Percentiles rank a stretch among this genome's conserved stretches.
phyloP scores from a whole-genome alignment of 2,329 filamentous ascomycete species.

The Penicillium vulpinum region DNA sequence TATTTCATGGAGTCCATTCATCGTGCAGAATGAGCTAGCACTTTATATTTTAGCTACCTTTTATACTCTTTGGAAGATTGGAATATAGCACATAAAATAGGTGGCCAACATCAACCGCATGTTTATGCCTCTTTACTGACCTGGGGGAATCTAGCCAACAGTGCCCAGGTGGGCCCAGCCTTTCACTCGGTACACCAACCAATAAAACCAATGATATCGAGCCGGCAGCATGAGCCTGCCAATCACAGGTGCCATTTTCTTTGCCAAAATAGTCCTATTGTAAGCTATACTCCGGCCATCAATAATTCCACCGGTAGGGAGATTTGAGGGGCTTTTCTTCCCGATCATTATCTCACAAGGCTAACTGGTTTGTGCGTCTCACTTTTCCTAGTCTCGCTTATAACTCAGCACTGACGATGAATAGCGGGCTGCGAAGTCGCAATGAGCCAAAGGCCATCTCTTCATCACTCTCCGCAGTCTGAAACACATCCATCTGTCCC shows the following conservation, averaged over 20 bases:
- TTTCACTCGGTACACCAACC: not conserved
- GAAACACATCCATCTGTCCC: not conserved
- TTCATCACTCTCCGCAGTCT: not conserved
- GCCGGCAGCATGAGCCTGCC: not conserved
- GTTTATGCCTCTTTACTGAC: not conserved
- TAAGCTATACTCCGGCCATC: not conserved
- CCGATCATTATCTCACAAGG: not conserved
- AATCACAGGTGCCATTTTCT: not conserved
- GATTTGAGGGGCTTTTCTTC: not conserved
- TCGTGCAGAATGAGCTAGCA: too few species aligned
- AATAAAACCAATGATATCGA: not conserved
- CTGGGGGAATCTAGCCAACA: not conserved
- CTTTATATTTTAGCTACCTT: too few species aligned
- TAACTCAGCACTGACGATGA: not conserved
- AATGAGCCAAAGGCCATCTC: slow-evolving; percentile 5
- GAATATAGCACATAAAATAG: not conserved
- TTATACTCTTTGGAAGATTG: not conserved
- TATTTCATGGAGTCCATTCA: too few species aligned
- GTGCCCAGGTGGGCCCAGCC: not conserved
- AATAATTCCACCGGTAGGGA: not conserved
- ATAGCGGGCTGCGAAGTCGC: slow-evolving; percentile 2
- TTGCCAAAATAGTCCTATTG: not conserved
- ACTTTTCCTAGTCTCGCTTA: not conserved
- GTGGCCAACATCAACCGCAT: not conserved
- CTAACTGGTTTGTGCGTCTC: not conserved